These are phyloP conservation scores for Fomitopsis pinicola DNA, from an alignment of 1,284 basidiomycete species.

Conservation along the genomic window DNA sequence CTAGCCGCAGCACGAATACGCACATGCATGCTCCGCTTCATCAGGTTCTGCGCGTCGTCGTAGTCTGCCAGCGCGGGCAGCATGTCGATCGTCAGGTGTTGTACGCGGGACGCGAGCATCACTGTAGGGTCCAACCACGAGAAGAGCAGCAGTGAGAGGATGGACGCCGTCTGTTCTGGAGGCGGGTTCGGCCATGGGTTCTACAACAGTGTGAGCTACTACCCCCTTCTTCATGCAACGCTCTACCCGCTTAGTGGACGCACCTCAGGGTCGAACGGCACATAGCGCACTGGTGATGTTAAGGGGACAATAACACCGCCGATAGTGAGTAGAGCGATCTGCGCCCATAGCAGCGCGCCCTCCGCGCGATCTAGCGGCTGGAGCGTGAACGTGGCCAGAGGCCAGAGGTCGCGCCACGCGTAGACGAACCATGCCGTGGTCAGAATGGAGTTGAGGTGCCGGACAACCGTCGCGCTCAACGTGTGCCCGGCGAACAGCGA, in stretches of 20 bases:
- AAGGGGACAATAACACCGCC: slow-evolving; percentile 39
- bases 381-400: slow-evolving; percentile 48
- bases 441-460: slow-evolving; percentile 16
- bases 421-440: slow-evolving; percentile 29
- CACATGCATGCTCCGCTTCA: slow-evolving; percentile 30
- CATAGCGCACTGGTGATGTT: slow-evolving; percentile 31
- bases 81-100: slow-evolving; percentile 28
- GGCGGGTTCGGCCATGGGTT: slow-evolving; percentile 19
- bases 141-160: slow-evolving; percentile 26
- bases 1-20: neutral
- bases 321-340: slow-evolving; percentile 33
- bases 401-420: slow-evolving; percentile 61
- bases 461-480: slow-evolving; percentile 8
- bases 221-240: too few relatives aligned
- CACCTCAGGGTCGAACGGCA: slow-evolving; percentile 33
- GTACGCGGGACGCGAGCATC: slow-evolving; percentile 23
- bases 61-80: slow-evolving; percentile 45
- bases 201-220: slow-evolving; percentile 15
- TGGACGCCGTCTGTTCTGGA: slow-evolving; percentile 34
- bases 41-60: slow-evolving; percentile 38
- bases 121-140: slow-evolving; percentile 30
- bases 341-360: slow-evolving; percentile 26
- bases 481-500: slow-evolving; percentile 11
- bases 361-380: slow-evolving; percentile 33
- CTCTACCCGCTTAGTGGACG: neutral